Base-by-base conservation (phyloP, 495 filamentous ascomycete genomes). In the Hyaloscypha variabilis region DNA sequence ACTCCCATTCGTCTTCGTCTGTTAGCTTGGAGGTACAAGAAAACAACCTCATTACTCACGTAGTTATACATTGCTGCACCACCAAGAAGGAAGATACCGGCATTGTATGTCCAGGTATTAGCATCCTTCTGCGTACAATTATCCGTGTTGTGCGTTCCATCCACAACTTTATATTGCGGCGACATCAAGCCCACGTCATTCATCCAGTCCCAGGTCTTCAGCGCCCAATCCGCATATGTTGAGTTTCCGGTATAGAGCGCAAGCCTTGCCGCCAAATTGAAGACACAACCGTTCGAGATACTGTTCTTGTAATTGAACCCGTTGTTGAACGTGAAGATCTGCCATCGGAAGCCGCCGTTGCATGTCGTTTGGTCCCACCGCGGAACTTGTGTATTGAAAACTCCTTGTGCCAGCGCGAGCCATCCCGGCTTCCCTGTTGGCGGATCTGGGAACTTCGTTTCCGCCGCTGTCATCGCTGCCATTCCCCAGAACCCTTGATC, bases 401-500 rank as follows among this genome's bases (percentile, higher is more conserved):
- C 88, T 42, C 84, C 89, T 73, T 92, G 88, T 0, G 87, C 89
- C 0, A 92, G 77, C 0, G 87, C 80, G 3, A 92, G 77, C 90
- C 89, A 93, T 59, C 87, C 85, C 24, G 84, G 87, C 60, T 82
- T 65, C 36, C 79, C 81, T 0, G 39, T 31, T 23, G 81, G 78
- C 1, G 85, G 84, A 62, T 86, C 77, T 0, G 84, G 87, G 64
- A 86, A 92, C 59, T 86, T 89, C 10, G 83, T 65, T 69, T 92
- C 90, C 2, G 90, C 88, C 3, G 90, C 90, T 4, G 85, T 78
- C 80, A 92, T 87, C 8, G 83, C 87, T 17, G 88, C 80, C 60
- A 90, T 82, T 6, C 75, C 90, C 90, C 90, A 92, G 71, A 92
- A 91, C 1, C 75, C 77, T 69, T 92, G 90, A 65, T 92, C 90